Conservation (phyloP, 306 rosid species). For the Ziziphus jujuba region DNA sequence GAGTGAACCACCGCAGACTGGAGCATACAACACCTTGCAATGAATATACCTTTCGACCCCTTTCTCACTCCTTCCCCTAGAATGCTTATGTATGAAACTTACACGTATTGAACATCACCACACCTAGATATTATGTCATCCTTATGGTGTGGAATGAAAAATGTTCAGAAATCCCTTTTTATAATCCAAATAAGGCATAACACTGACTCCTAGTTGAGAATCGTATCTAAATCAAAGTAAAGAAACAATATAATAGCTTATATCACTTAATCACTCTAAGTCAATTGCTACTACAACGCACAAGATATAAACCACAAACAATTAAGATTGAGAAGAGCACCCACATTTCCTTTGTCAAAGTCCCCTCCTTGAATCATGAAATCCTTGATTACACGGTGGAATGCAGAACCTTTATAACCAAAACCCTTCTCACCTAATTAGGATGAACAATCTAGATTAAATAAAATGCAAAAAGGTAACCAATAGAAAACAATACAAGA, state of each 20-base stretch:
- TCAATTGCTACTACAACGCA: not conserved
- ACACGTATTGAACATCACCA: not conserved
- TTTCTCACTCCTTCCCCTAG: not conserved
- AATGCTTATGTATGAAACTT: not conserved
- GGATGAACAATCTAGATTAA: constrained; percentile 3
- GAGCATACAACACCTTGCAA: too few species aligned
- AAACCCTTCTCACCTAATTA: constrained; percentile 87
- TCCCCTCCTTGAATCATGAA: constrained; percentile 99
- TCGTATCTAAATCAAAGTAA: not conserved
- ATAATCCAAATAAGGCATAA: not conserved
- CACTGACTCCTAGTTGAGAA: too few species aligned
- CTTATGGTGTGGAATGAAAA: not conserved
- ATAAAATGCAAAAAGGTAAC: not conserved
- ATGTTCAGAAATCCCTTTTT: too few species aligned
- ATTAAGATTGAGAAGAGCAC: constrained; percentile 21
- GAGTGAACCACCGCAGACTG: too few species aligned
- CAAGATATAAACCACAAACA: not conserved
- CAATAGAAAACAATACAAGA: not conserved
- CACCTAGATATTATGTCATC: not conserved
- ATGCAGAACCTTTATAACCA: constrained; percentile 76
- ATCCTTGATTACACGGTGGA: constrained; percentile 92
- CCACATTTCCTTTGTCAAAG: constrained; percentile 87
- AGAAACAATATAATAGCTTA: not conserved
- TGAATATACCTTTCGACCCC: not conserved
- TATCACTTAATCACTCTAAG: not conserved